These are phyloP conservation scores for Trichoderma semiorbis DNA, from an alignment of 2,329 filamentous ascomycete genomes.

Conservation along the genomic window DNA sequence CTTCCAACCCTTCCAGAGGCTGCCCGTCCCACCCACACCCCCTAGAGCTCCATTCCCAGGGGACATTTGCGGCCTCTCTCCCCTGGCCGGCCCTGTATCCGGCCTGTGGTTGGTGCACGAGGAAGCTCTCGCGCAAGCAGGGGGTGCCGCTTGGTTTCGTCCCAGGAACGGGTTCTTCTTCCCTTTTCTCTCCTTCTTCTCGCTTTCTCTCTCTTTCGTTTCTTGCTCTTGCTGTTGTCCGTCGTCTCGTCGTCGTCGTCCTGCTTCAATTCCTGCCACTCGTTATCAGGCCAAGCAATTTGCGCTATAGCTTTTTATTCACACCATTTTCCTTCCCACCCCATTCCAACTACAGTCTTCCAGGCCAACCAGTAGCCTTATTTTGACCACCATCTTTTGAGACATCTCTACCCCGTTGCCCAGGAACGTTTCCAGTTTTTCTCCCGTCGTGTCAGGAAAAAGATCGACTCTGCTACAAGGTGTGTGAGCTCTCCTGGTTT, in stretches of 20 bases:
- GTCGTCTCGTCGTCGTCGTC: constrained; percentile 19
- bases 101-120: constrained; percentile 15
- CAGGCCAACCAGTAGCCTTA: constrained; percentile 8
- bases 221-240: constrained; percentile 17
- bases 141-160: constrained; percentile 19
- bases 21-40: constrained; percentile 10
- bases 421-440: constrained; percentile 21
- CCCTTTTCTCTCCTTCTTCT: constrained; percentile 23
- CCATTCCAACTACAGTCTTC: not conserved
- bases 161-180: constrained; percentile 21
- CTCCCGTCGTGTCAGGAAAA: constrained; percentile 10
- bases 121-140: constrained; percentile 12
- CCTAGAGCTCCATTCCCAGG: constrained; percentile 18
- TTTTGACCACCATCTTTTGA: constrained; percentile 16
- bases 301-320: constrained; percentile 28
- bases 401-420: constrained; percentile 23
- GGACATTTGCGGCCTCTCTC: constrained; percentile 6
- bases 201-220: constrained; percentile 20
- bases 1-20: not conserved
- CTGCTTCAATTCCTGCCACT: constrained; percentile 37
- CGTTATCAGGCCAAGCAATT: constrained; percentile 36
- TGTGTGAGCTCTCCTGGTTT: constrained; percentile 17
- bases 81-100: constrained; percentile 13
- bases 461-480: constrained; percentile 15
- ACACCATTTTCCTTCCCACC: constrained; percentile 17